Conservation (phyloP, 495 filamentous ascomycete species). For the Darksidea phi region DNA sequence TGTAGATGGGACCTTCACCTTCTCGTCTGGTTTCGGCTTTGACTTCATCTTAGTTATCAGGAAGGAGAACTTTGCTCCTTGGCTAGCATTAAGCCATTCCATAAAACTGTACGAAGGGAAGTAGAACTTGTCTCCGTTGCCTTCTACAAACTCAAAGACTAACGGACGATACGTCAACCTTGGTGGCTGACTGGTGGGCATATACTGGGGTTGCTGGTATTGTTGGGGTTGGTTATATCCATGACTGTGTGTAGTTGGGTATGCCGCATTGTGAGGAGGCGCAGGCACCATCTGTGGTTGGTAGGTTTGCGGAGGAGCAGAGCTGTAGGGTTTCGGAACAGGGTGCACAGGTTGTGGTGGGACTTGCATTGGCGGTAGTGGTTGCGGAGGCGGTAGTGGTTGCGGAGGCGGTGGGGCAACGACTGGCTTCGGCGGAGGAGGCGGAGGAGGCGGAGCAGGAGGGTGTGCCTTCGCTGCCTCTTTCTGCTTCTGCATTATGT, state of each 20-base stretch:
- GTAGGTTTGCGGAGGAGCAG: background rate
- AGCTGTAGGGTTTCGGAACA: slow-evolving; percentile 19
- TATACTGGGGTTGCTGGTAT: background rate
- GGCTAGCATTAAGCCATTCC: slow-evolving; percentile 57
- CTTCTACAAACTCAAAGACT: slow-evolving; percentile 78
- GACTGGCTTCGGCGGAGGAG: slow-evolving; percentile 15
- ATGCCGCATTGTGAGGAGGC: slow-evolving; percentile 25
- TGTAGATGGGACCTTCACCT: background rate
- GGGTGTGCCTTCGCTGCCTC: slow-evolving; percentile 22
- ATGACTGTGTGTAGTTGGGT: slow-evolving; percentile 9
- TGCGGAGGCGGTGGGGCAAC: slow-evolving; percentile 9
- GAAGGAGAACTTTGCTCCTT: slow-evolving; percentile 61
- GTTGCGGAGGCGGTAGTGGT: slow-evolving; percentile 8
- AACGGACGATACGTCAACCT: slow-evolving; percentile 60
- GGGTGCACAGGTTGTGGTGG: slow-evolving; percentile 4
- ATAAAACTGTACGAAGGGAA: slow-evolving; percentile 86
- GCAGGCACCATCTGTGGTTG: slow-evolving; percentile 4
- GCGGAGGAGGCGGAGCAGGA: slow-evolving; percentile 13
- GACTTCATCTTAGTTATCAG: slow-evolving; percentile 62
- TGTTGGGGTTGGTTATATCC: slow-evolving; percentile 21
- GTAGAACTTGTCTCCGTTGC: slow-evolving; percentile 78
- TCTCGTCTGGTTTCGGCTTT: slow-evolving; percentile 49
- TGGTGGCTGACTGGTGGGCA: slow-evolving; percentile 47
- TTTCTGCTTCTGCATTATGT: slow-evolving; percentile 51
- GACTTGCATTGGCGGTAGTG: background rate